phyloP scores from a whole-genome alignment of 2,329 filamentous ascomycete genomes.

The Penicillium sumatraense region DNA sequence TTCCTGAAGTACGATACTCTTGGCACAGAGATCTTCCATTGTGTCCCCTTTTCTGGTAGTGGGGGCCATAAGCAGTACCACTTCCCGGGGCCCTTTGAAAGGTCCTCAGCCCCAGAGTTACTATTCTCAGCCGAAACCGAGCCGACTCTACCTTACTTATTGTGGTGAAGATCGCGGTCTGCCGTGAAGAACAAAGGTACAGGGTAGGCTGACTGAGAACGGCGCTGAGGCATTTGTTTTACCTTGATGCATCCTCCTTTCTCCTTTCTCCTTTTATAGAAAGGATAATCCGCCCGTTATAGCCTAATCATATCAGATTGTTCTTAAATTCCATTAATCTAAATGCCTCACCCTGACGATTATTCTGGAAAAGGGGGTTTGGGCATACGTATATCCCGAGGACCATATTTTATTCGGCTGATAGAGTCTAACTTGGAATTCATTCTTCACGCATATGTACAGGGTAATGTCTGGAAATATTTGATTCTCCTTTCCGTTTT shows the following conservation, averaged over 20 bases:
- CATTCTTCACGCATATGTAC: too few species aligned
- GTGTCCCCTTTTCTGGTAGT: background rate
- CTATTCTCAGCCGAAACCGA: background rate
- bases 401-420: too few species aligned
- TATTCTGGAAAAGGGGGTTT: too few species aligned
- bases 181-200: background rate
- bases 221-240: background rate
- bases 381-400: too few species aligned
- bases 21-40: background rate
- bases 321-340: background rate
- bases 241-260: background rate
- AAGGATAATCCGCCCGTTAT: background rate
- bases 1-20: background rate
- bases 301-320: background rate
- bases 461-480: too few species aligned
- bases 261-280: background rate
- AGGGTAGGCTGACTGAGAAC: background rate
- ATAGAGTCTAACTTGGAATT: too few species aligned
- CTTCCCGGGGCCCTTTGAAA: too few species aligned
- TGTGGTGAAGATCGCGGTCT: background rate
- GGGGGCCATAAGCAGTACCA: background rate
- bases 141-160: too few species aligned
- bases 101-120: background rate
- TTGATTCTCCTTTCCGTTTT: too few species aligned
- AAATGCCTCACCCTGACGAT: background rate